Conservation (phyloP, 2,329 filamentous ascomycete genomes). For the Albophoma yamanashiensis region DNA sequence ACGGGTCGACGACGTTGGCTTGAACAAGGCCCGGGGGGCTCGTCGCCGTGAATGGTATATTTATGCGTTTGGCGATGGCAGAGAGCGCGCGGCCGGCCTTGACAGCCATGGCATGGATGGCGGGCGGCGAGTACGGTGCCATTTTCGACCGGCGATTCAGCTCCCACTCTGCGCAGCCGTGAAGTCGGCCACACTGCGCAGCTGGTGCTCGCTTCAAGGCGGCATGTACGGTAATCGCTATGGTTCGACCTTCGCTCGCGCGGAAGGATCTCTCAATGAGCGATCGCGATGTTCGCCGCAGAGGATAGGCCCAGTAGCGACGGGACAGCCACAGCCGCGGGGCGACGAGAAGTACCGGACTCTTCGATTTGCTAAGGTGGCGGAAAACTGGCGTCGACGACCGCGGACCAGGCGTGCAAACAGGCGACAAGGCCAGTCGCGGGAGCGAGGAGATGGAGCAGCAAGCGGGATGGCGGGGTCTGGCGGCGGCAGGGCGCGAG, state of each 20-base stretch:
- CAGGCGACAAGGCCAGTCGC: not conserved
- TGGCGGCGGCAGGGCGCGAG: not conserved
- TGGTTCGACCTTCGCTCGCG: not conserved
- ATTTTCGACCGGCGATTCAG: slow-evolving; percentile 21
- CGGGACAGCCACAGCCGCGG: not conserved
- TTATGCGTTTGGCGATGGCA: slow-evolving; percentile 41
- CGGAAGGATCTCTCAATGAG: not conserved
- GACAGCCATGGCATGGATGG: slow-evolving; percentile 19
- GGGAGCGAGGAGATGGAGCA: not conserved
- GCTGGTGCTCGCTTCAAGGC: slow-evolving; percentile 9
- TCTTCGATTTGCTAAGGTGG: not conserved
- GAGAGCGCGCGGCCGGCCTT: slow-evolving; percentile 23
- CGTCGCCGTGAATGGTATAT: slow-evolving; percentile 47
- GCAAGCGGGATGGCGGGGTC: not conserved
- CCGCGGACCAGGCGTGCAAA: not conserved
- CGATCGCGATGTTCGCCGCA: not conserved
- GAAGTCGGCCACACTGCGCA: slow-evolving; percentile 15
- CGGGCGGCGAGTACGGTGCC: slow-evolving; percentile 23
- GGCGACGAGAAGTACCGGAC: not conserved
- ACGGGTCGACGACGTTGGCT: slow-evolving; percentile 63
- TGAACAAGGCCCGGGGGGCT: slow-evolving; percentile 52
- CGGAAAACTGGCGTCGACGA: not conserved
- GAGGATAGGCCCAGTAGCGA: not conserved
- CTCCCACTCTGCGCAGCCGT: not conserved
- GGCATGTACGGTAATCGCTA: slow-evolving; percentile 11